phyloP scores from a whole-genome alignment of 129 eudicot genomes.

The Artemisia argyi region DNA sequence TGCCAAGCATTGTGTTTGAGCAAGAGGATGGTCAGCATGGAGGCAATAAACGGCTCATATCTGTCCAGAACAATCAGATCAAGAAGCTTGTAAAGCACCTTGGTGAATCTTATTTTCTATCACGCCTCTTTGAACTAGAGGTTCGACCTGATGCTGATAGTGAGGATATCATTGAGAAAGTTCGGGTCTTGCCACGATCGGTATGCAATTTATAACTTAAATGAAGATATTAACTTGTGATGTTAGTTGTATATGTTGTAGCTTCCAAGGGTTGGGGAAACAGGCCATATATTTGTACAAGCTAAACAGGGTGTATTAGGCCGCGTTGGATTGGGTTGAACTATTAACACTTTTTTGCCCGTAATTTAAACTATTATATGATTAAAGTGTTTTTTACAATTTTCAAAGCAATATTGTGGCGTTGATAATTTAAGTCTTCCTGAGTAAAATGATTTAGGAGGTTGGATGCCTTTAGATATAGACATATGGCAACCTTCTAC shows the following conservation, averaged over 20 bases:
- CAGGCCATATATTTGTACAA: background rate
- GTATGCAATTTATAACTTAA: slow-evolving; percentile 33
- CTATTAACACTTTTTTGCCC: too few species aligned
- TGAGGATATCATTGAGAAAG: slow-evolving; percentile 71
- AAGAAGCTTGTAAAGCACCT: slow-evolving; percentile 75
- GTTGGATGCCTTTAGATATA: too few species aligned
- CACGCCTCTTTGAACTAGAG: slow-evolving; percentile 78
- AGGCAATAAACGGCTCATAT: slow-evolving; percentile 78
- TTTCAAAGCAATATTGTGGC: too few species aligned
- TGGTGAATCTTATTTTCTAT: slow-evolving; percentile 67
- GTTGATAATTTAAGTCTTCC: too few species aligned
- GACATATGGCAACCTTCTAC: too few species aligned
- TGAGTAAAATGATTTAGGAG: too few species aligned
- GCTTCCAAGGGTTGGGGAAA: slow-evolving; percentile 2
- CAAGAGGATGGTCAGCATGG: slow-evolving; percentile 88
- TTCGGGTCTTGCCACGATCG: slow-evolving; percentile 75
- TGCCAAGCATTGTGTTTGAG: slow-evolving; percentile 76
- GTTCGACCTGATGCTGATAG: slow-evolving; percentile 57
- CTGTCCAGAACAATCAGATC: slow-evolving; percentile 82
- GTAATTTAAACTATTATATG: too few species aligned
- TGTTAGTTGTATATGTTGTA: slow-evolving; percentile 14
- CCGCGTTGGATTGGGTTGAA: too few species aligned
- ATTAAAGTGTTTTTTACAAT: too few species aligned
- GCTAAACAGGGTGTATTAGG: too few species aligned
- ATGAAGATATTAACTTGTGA: slow-evolving; percentile 10